Conservation (phyloP, 2,329 filamentous ascomycete genomes). For the Orbilia javanica region DNA sequence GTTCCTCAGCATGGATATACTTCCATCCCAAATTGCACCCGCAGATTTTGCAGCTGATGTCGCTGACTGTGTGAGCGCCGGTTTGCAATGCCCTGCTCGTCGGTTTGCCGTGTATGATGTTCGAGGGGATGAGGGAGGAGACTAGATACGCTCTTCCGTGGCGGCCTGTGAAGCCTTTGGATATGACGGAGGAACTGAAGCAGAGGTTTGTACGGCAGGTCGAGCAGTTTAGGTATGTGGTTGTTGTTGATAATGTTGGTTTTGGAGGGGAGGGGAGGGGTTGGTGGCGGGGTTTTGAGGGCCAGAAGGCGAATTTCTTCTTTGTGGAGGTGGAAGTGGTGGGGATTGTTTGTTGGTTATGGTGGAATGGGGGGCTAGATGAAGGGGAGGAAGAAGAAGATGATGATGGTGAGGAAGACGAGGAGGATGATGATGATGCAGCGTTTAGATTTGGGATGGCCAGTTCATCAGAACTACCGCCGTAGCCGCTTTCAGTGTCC, state of each 20-base stretch:
- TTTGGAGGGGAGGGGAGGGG: not conserved
- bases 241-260: constrained; percentile 28
- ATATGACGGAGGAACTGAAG: constrained; percentile 73
- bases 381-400: constrained; percentile 15
- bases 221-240: constrained; percentile 69
- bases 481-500: constrained; percentile 54
- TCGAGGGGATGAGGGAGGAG: constrained; percentile 66
- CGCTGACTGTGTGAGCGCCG: constrained; percentile 74
- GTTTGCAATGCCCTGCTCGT: constrained; percentile 74
- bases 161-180: constrained; percentile 75
- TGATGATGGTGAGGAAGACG: not conserved
- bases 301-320: constrained; percentile 37
- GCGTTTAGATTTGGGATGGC: not conserved
- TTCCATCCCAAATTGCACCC: constrained; percentile 75
- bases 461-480: constrained; percentile 40
- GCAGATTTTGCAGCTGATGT: constrained; percentile 73
- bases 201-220: constrained; percentile 74
- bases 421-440: constrained; percentile 11
- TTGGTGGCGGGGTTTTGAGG: not conserved
- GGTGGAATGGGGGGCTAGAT: not conserved
- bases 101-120: constrained; percentile 71
- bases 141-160: constrained; percentile 76
- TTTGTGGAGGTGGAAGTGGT: not conserved
- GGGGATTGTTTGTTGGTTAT: not conserved
- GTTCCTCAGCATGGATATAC: constrained; percentile 74